Conservation (phyloP, 225 moss, liverwort and hornwort species). For the Marchantia paleacea region DNA sequence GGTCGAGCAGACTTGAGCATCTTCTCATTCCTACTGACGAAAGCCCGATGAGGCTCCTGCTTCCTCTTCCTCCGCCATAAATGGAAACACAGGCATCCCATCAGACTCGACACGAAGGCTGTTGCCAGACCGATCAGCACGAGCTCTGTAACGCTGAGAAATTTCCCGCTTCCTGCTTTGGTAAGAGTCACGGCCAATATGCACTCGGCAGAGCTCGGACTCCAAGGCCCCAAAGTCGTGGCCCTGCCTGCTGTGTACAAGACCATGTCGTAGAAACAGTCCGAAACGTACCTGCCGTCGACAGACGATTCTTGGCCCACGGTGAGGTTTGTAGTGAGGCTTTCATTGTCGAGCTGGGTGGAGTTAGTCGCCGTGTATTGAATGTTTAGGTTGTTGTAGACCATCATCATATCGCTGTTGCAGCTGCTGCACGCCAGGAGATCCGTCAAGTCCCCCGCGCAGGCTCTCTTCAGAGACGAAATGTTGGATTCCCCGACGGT, state of each 20-base stretch:
- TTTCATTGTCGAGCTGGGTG: background rate
- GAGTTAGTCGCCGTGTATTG: background rate
- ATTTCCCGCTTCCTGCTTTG: background rate
- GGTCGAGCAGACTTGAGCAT: slow-evolving; percentile 34
- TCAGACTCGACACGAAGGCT: slow-evolving; percentile 1
- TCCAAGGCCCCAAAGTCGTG: slow-evolving; percentile 1
- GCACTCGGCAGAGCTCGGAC: slow-evolving; percentile 16
- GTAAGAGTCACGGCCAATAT: slow-evolving; percentile 13
- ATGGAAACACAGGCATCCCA: slow-evolving; percentile 6
- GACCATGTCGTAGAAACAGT: slow-evolving; percentile 13
- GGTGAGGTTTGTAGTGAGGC: background rate
- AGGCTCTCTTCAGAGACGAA: background rate
- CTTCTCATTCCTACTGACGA: slow-evolving; percentile 40
- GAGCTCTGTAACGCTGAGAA: background rate
- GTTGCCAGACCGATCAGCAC: slow-evolving; percentile 8
- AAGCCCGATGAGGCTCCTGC: slow-evolving; percentile 12
- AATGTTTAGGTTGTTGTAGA: background rate
- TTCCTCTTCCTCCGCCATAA: background rate
- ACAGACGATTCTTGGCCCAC: background rate
- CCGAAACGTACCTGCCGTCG: background rate
- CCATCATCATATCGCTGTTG: background rate
- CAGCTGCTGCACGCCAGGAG: slow-evolving; percentile 3
- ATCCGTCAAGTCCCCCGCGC: slow-evolving; percentile 11
- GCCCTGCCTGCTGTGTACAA: slow-evolving; percentile 20
- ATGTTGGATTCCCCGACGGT: background rate